These are phyloP conservation scores for Fusarium musae DNA, from an alignment of 2,329 filamentous ascomycete genomes.

Conservation along the genomic window DNA sequence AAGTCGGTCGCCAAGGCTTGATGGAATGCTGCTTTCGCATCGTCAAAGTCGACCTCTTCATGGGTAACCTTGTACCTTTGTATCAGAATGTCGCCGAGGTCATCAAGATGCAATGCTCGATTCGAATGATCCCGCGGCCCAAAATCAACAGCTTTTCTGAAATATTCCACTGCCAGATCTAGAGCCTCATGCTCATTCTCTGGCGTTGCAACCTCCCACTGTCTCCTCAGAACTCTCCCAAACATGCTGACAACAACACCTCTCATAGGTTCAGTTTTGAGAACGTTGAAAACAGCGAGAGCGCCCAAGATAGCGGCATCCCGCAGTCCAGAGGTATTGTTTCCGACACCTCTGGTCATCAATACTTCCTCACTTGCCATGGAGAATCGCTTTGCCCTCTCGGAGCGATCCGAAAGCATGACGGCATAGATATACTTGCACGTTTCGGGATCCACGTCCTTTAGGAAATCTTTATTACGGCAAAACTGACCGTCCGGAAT, in stretches of 20 bases:
- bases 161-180: neutral
- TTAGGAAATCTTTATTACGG: neutral
- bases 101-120: neutral
- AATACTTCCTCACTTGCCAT: neutral
- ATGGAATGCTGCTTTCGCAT: neutral
- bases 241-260: neutral
- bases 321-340: neutral
- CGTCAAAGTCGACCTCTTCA: neutral
- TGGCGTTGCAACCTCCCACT: neutral
- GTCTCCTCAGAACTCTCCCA: neutral
- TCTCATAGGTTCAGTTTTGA: neutral
- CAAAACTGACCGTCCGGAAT: neutral
- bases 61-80: neutral
- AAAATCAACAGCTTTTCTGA: neutral
- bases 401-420: neutral
- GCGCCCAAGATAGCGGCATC: neutral
- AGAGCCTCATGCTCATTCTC: fast-evolving
- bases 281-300: neutral
- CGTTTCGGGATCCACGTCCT: neutral
- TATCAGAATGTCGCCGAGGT: neutral
- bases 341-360: neutral
- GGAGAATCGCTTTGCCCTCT: neutral
- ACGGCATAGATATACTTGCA: neutral
- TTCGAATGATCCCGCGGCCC: neutral
- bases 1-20: neutral